Percentiles rank a stretch among this genome's conserved stretches.
These are phyloP conservation scores for Pythium brachiatum DNA, from an alignment of 352 stramenopile species.

Conservation along the genomic window DNA sequence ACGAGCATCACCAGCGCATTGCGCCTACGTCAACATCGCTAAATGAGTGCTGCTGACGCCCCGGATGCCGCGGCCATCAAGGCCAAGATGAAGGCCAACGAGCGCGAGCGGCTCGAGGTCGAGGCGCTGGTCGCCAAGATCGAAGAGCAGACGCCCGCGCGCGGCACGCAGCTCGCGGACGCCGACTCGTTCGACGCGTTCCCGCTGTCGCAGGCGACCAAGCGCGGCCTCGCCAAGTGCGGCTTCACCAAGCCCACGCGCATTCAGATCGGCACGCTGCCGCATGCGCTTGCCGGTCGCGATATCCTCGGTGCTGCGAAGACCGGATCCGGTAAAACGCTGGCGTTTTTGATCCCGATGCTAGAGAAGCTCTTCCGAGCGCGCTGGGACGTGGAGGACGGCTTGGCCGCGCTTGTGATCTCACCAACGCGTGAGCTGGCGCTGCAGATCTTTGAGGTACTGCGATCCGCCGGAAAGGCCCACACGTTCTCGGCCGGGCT, in stretches of 20 bases:
- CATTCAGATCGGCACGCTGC: conserved; percentile 87
- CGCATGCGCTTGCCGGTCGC: conserved; percentile 83
- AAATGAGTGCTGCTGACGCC: conserved; percentile 10
- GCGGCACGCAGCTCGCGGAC: conserved; percentile 74
- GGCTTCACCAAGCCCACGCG: conserved; percentile 86
- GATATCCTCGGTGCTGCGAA: conserved; percentile 92
- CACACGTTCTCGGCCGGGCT: conserved; percentile 96
- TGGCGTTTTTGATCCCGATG: conserved; percentile 88
- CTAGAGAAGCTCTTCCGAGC: conserved; percentile 90
- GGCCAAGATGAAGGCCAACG: conserved; percentile 67
- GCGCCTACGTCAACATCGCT: too few relatives aligned
- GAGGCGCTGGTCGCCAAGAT: conserved; percentile 63
- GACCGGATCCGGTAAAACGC: conserved; percentile 94
- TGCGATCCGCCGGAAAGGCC: conserved; percentile 93
- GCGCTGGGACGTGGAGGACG: conserved; percentile 90
- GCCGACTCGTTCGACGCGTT: conserved; percentile 83
- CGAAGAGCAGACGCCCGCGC: conserved; percentile 64
- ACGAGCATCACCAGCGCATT: neutral
- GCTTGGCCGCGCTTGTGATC: conserved; percentile 95
- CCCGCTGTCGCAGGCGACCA: conserved; percentile 77
- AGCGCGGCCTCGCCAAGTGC: conserved; percentile 65
- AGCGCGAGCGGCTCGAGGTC: conserved; percentile 71
- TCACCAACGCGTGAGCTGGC: conserved; percentile 98
- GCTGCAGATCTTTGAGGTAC: conserved; percentile 99
- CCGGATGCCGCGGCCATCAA: conserved; percentile 20